Evolutionary conservation across 108 stramenopile species (phyloP).

Genomic region (Discostella pseudostelligera): DNA sequence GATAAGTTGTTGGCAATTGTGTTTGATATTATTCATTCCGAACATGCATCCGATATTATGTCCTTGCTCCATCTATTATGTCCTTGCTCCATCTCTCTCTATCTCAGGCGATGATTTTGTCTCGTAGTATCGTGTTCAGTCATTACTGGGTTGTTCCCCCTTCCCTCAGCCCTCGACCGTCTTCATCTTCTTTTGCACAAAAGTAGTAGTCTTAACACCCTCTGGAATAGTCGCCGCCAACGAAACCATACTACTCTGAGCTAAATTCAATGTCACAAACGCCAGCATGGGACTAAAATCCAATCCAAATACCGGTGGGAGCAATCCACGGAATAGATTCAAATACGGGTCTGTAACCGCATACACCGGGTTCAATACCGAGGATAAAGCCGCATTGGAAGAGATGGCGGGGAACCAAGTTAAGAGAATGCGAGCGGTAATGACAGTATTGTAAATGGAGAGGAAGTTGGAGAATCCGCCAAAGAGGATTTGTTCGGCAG

Average conservation of each 20-base stretch:
- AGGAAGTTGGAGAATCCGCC: conserved; percentile 86
- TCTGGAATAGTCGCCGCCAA: conserved; percentile 13
- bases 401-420: conserved; percentile 90
- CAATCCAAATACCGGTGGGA: conserved; percentile 84
- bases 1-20: too few species aligned
- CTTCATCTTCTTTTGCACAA: not conserved
- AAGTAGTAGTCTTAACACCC: too few species aligned
- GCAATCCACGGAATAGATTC: conserved; percentile 84
- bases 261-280: conserved; percentile 43
- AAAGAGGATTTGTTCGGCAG: conserved; percentile 82
- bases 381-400: conserved; percentile 34
- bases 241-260: conserved; percentile 14
- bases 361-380: conserved; percentile 74
- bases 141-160: too few species aligned
- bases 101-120: too few species aligned
- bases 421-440: conserved; percentile 87
- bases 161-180: not conserved
- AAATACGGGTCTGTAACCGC: conserved; percentile 91
- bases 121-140: too few species aligned
- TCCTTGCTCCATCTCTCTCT: too few species aligned
- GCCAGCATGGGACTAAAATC: conserved; percentile 81
- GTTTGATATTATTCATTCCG: too few species aligned
- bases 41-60: too few species aligned
- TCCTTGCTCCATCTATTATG: too few species aligned
- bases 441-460: conserved; percentile 86